Evolutionary conservation across 75 land plant species (phyloP), one percentile per base, ranked within the genome.

Genomic region (Azolla pinnata): DNA sequence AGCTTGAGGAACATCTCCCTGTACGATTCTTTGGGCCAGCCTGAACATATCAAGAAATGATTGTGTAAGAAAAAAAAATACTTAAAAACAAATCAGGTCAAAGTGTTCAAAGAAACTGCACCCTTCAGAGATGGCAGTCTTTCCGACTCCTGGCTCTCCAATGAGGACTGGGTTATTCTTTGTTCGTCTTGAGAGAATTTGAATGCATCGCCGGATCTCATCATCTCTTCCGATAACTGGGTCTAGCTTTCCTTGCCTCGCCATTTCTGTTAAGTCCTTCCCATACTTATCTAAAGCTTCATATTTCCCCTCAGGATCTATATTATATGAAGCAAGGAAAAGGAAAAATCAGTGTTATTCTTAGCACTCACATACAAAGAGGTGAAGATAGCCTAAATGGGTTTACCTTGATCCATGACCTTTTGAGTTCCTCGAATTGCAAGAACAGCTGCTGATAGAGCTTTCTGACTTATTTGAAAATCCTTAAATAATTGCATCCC

Each of bases 121-220:
- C 97, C 97, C 97, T 83, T 92, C 97, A 70, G 90, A 81, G 42
- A 92, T 83, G 28, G 97, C 97, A 56, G 97, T 92, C 61, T 92
- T 92, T 21, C 97, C 97, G 48, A 92, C 97, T 64, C 97, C 97
- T 60, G 97, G 97, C 62, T 92, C 97, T 70, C 97, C 97, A 63
- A 92, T 92, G 23, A 92, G 56, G 8, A 92, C 97, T 33, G 96
- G 97, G 49, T 92, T 92, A 54, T 92, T 92, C 60, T 92, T 92
- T 31, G 97, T 92, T 61, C 97, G 75, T 20, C 97, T 72, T 20
- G 83, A 82, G 40, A 92, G 67, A 65, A 92, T 92, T 34, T 88
- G 95, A 44, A 92, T 88, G 65, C 89, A 84, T 18, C 97, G 78
- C 31, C 97, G 73, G 14, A 92, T 92, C 66, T 92, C 97, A 78